These are phyloP conservation scores for Ustilago loliicola DNA, from an alignment of 1,284 basidiomycete genomes.

Conservation along the genomic window DNA sequence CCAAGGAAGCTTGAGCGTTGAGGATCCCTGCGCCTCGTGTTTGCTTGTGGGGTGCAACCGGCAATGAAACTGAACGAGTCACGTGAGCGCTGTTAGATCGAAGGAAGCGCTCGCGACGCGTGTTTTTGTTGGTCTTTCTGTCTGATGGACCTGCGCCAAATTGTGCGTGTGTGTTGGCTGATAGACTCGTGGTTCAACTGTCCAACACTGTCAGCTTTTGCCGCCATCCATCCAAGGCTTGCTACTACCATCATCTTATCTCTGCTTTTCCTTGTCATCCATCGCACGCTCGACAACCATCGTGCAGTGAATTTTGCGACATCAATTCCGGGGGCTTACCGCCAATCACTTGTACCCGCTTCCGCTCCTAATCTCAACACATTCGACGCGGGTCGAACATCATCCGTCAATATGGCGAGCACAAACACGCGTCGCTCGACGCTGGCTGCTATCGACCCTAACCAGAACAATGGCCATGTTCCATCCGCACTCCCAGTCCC, in stretches of 20 bases:
- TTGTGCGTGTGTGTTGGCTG: neutral
- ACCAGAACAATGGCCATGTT: slow-evolving; percentile 55
- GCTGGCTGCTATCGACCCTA: slow-evolving; percentile 60
- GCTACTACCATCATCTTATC: slow-evolving; percentile 9
- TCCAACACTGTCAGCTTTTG: slow-evolving; percentile 5
- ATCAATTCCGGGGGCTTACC: slow-evolving; percentile 3
- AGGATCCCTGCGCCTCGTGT: neutral
- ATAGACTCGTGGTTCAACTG: slow-evolving; percentile 7
- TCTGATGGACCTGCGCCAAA: neutral
- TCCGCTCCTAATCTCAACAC: slow-evolving; percentile 15
- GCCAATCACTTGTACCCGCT: neutral
- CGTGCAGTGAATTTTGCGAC: neutral
- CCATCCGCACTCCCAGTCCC: slow-evolving; percentile 48
- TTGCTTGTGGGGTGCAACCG: neutral
- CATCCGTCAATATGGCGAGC: slow-evolving; percentile 37
- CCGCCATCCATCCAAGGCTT: neutral
- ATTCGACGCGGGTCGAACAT: neutral
- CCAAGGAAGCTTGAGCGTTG: neutral
- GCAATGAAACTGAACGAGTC: slow-evolving; percentile 8
- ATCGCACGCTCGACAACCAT: neutral
- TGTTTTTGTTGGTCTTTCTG: slow-evolving; percentile 34
- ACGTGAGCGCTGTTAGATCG: slow-evolving; percentile 45
- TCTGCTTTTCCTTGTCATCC: neutral
- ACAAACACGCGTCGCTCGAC: slow-evolving; percentile 57
- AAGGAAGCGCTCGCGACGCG: slow-evolving; percentile 30